phyloP scores from a whole-genome alignment of 83 land plant species.

The Picea mariana region DNA sequence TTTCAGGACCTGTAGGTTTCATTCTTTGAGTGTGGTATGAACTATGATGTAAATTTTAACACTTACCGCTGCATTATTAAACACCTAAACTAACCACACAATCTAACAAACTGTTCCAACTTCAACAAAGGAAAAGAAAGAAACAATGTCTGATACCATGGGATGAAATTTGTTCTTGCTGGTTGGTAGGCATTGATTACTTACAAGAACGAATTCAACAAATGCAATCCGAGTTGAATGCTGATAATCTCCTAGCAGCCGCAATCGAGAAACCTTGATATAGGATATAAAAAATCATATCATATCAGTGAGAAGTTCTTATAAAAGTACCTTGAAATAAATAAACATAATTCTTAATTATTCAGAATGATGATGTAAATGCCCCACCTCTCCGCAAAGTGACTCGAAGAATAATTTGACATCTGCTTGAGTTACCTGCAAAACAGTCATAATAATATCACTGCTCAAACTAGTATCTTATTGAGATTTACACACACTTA shows the following conservation, averaged over 20 bases:
- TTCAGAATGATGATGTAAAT: background rate
- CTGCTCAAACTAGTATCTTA: background rate
- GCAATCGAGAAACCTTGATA: conserved; percentile 64
- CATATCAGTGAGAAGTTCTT: background rate
- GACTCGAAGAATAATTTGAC: conserved; percentile 69
- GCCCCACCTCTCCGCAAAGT: conserved; percentile 64
- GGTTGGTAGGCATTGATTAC: background rate
- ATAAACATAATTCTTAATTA: background rate
- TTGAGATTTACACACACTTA: background rate
- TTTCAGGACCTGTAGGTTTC: too few relatives aligned
- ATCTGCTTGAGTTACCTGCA: conserved; percentile 73
- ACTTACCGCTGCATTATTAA: too few relatives aligned
- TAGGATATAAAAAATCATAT: background rate
- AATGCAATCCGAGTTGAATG: conserved; percentile 81
- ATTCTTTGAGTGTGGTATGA: too few relatives aligned
- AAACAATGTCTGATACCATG: too few relatives aligned
- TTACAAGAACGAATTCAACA: conserved; percentile 71
- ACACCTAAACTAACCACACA: too few relatives aligned
- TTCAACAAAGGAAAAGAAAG: too few relatives aligned
- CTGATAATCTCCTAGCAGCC: conserved; percentile 70
- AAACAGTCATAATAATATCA: background rate
- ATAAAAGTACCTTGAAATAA: background rate
- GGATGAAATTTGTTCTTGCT: too few relatives aligned
- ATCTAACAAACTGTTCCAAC: too few relatives aligned
- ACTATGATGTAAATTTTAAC: too few relatives aligned